These are phyloP conservation scores for Cryphonectria japonica DNA, from an alignment of 2,329 filamentous ascomycete species.

Conservation along the genomic window DNA sequence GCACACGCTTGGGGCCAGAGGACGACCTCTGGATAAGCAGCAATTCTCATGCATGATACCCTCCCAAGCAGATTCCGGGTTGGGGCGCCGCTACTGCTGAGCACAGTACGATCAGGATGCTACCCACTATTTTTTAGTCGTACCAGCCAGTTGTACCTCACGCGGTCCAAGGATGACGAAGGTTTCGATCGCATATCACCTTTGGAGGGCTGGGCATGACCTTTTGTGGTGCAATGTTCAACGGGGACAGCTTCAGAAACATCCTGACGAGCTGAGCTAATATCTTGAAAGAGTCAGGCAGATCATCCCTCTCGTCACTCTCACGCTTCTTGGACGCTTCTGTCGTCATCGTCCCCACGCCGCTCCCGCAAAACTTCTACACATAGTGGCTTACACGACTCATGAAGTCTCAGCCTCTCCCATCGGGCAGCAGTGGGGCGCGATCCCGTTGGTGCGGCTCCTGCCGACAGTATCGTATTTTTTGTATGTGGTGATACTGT, in stretches of 20 bases:
- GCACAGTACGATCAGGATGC: not conserved
- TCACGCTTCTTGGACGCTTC: not conserved
- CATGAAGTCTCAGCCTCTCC: constrained; percentile 5
- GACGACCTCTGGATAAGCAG: not conserved
- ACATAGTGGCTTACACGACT: not conserved
- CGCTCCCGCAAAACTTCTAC: not conserved
- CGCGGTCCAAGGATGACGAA: not conserved
- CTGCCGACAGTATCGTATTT: constrained; percentile 3
- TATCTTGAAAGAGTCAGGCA: not conserved
- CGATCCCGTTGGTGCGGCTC: constrained; percentile 9
- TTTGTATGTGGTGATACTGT: not conserved
- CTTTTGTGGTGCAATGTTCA: not conserved
- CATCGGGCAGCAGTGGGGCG: not conserved
- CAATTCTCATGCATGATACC: not conserved
- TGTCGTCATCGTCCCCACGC: constrained; percentile 15
- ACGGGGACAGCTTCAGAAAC: not conserved
- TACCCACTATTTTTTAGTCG: not conserved
- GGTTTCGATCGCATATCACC: not conserved
- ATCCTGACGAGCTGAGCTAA: not conserved
- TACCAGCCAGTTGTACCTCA: not conserved
- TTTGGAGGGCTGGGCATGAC: too few species aligned
- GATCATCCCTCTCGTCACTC: not conserved
- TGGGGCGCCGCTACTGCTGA: not conserved
- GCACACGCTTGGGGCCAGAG: not conserved
- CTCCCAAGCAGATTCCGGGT: constrained; percentile 1